phyloP scores from a whole-genome alignment of 768 basidiomycete species.

The Cyclocybe aegerita region DNA sequence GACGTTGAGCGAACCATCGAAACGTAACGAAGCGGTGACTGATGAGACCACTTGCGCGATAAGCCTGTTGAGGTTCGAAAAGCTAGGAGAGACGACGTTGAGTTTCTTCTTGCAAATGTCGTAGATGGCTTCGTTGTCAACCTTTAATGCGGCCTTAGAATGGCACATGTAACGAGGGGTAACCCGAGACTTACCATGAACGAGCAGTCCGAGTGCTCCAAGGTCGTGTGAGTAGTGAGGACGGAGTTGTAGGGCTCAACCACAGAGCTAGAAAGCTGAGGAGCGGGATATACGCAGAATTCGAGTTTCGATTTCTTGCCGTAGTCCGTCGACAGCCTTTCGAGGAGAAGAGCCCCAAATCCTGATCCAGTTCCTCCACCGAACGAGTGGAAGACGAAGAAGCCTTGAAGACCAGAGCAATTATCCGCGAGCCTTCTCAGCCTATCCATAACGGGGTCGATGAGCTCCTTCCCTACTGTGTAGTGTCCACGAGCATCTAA shows the following conservation, averaged over 20 bases:
- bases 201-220: constrained; percentile 98
- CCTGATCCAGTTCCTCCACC: constrained; percentile 99
- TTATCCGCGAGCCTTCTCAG: constrained; percentile 94
- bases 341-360: constrained; percentile 94
- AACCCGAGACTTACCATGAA: constrained; percentile 74
- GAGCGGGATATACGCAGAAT: constrained; percentile 96
- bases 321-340: constrained; percentile 94
- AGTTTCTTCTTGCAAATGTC: constrained; percentile 98
- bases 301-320: constrained; percentile 99
- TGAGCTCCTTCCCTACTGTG: constrained; percentile 97
- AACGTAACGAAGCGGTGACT: constrained; percentile 93
- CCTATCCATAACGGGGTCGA: constrained; percentile 95
- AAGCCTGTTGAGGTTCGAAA: constrained; percentile 90
- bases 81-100: constrained; percentile 79
- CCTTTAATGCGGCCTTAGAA: constrained; percentile 32
- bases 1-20: constrained; percentile 96
- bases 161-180: background rate
- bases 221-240: constrained; percentile 95
- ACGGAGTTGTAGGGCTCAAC: constrained; percentile 99
- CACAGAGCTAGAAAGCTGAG: constrained; percentile 89
- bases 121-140: constrained; percentile 94
- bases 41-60: constrained; percentile 99
- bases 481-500: constrained; percentile 97
- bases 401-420: constrained; percentile 95
- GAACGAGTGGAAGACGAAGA: constrained; percentile 99